Base-by-base conservation (phyloP, 768 basidiomycete species). In the Leccinum olivaceopallidum region DNA sequence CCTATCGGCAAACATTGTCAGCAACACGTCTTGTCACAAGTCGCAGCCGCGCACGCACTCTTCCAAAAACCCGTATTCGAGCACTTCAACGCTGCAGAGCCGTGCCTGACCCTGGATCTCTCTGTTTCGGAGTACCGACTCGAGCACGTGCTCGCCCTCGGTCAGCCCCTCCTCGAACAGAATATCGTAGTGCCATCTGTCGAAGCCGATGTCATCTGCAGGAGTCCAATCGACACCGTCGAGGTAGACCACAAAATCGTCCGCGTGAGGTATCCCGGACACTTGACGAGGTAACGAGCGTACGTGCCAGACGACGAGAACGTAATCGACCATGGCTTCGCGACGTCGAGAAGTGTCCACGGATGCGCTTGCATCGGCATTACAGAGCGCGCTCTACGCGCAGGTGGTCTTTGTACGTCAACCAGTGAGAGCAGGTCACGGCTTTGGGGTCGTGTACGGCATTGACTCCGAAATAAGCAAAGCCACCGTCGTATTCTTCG, bases 401-500 rank as follows among this genome's bases (percentile, higher is more conserved):
- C 4, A 74, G 72, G 6, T 60, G 52, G 42, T 72, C 67, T 36
- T 68, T 58, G 30, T 75, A 60, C 16, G 83, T 78, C 55, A 92
- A 77, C 91, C 91, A 93, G 62, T 90, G 86, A 0, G 77, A 71
- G 90, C 91, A 93, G 7, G 86, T 81, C 30, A 89, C 67, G 28
- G 75, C 57, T 10, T 73, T 71, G 36, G 74, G 65, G 62, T 84
- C 71, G 50, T 81, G 74, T 28, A 79, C 78, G 4, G 88, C 81
- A 66, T 93, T 90, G 37, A 80, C 78, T 18, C 90, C 90, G 65
- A 81, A 89, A 71, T 92, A 93, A 4, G 78, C 86, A 61, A 73
- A 84, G 5, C 89, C 90, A 13, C 90, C 90, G 63, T 92, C 91
- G 68, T 93, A 92, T 74, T 92, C 90, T 73, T 92, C 91, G 5